Evolutionary conservation across 1,139 yeast genomes (phyloP).

Genomic region (Diutina sp.): DNA sequence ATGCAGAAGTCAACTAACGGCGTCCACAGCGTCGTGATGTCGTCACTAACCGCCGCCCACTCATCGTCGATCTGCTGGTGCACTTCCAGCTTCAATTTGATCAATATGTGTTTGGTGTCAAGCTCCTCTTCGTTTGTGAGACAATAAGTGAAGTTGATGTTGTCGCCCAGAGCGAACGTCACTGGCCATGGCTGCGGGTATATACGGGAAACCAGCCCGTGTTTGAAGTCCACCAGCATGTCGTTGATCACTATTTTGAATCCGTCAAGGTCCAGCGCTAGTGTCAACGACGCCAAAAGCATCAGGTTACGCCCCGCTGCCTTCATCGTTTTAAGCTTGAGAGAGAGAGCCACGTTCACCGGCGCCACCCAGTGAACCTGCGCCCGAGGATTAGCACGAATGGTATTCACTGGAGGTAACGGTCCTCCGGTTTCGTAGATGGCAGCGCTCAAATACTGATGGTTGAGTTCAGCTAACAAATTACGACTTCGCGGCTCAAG

Average conservation of each 20-base stretch:
- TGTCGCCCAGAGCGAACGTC: conserved; percentile 15
- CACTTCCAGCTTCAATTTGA: conserved; percentile 7
- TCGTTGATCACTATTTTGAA: neutral
- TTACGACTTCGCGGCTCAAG: neutral
- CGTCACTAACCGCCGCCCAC: conserved; percentile 12
- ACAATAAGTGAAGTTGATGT: conserved; percentile 32
- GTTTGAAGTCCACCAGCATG: neutral
- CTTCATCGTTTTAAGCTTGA: neutral
- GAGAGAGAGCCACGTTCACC: neutral
- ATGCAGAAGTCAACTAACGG: conserved; percentile 48
- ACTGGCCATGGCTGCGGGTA: conserved; percentile 16
- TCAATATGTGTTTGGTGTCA: conserved; percentile 6
- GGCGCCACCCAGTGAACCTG: neutral
- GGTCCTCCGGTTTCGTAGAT: neutral
- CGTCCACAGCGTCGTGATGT: conserved; percentile 44
- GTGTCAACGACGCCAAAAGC: neutral
- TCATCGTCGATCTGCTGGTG: conserved; percentile 4
- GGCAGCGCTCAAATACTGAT: neutral
- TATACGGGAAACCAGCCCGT: conserved; percentile 1
- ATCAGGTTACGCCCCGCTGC: neutral
- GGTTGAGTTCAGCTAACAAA: neutral
- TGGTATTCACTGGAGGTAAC: neutral
- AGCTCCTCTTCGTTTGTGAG: conserved; percentile 19
- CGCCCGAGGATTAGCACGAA: neutral
- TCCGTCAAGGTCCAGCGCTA: neutral